Evolutionary conservation across 257 asterid genomes (phyloP), one percentile per base, ranked within the genome.

Genomic region (Paulownia fortunei): DNA sequence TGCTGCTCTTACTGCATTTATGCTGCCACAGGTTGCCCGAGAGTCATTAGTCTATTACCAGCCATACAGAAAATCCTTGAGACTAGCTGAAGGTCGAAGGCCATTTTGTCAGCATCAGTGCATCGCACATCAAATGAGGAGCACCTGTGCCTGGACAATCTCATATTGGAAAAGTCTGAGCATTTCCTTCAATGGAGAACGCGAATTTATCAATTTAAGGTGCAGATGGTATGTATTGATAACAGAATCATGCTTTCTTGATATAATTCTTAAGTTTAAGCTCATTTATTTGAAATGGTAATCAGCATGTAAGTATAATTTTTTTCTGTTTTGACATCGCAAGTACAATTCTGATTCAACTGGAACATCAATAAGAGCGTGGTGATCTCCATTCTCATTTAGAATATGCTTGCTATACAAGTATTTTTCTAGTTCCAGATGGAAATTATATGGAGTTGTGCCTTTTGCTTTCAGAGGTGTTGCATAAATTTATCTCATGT

Each of bases 21-120:
- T 75, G 58, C 70, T 61, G 55, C 49, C 77, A 58, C 92, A 92
- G 98, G 90, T 85, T 94, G 84, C 98, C 97, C 3, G 98, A 94
- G 92, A 94, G 98, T 68, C 98, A 92, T 83, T 92, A 84, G 88
- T 76, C 8, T 62, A 5, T 30, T 46, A 68, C 66, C 55, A 62
- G 41, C 54, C 42, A 39, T 51, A 52, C 7, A 15, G 16, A 59
- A 81, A 79, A 59, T 74, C 74, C 49, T 79, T 5, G 70, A 69
- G 79, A 55, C 66, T 69, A 71, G 82, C 55, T 58, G 73, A 79
- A 52, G 76, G 52, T 32, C 60, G 73, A 64, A 8, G 59, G 67
- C 30, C 52, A 19, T 58, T 44, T 23, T 66, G 66, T 47, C 30
- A 62, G 79, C 71, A 32, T 23, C 5, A 15, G 21, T 72, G 7